Base-by-base conservation (phyloP, 2,329 filamentous ascomycete genomes). In the Macrophomina pseudophaseolina region DNA sequence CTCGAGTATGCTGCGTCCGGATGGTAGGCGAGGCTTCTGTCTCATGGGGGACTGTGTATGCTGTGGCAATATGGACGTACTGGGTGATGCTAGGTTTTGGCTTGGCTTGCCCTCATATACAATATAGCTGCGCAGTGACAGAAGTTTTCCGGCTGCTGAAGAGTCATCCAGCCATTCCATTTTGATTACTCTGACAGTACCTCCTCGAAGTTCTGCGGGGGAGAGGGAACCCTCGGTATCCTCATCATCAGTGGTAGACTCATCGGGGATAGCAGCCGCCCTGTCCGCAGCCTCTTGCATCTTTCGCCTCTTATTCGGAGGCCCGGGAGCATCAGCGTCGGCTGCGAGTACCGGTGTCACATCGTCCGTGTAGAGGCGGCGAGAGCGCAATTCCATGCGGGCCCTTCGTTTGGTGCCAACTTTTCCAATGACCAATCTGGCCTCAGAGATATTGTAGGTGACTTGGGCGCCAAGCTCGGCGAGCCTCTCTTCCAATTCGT, bases 351-450 rank as follows among this genome's bases (percentile, higher is more conserved):
- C 16, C 5, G 40, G 38, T 14, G 46, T 63, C 3, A 82, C 71
- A 66, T 88, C 86, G 65, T 86, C 82, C 0, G 88, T 88, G 48
- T 79, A 75, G 2, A 97, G 71, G 14, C 88, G 89, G 53, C 87
- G 85, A 6, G 87, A 85, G 64, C 92, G 85, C 68, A 98, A 81
- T 78, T 98, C 94, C 71, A 96, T 89, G 54, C 86, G 83, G 0
- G 92, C 92, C 18, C 94, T 86, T 72, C 88, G 85, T 70, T 87
- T 89, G 65, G 87, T 89, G 0, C 84, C 83, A 40, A 97, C 84
- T 70, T 89, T 92, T 1, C 91, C 93, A 35, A 98, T 76, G 1
- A 97, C 83, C 3, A 97, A 77, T 4, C 86, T 83, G 0, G 93
- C 93, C 76, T 94, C 90, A 14, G 83, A 82, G 63, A 90, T 82